These are phyloP conservation scores for Sporothrix protearum DNA, from an alignment of 2,329 filamentous ascomycete species.

Conservation along the genomic window DNA sequence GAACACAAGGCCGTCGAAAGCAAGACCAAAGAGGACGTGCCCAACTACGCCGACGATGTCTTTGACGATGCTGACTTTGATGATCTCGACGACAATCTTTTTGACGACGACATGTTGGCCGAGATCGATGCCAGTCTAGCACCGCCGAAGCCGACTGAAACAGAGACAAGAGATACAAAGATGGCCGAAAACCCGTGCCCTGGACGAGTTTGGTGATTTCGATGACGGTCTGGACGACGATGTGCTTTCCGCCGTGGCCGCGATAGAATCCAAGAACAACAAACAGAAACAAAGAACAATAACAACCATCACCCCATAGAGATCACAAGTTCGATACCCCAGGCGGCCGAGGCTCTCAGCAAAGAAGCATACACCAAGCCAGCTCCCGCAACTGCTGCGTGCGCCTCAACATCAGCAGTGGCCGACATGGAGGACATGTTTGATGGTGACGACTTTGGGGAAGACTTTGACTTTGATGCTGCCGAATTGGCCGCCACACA, in stretches of 20 bases:
- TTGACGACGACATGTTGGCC: conserved; percentile 57
- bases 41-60: conserved; percentile 55
- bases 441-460: conserved; percentile 68
- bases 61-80: conserved; percentile 55
- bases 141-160: not conserved
- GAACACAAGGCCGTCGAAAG: not conserved
- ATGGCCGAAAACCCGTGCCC: conserved; percentile 28
- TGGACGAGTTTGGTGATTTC: conserved; percentile 56
- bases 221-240: conserved; percentile 55
- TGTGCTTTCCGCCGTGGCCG: conserved; percentile 31
- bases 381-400: conserved; percentile 10
- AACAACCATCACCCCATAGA: not conserved
- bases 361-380: conserved; percentile 12
- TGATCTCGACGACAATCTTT: conserved; percentile 54
- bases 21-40: conserved; percentile 30
- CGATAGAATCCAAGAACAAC: conserved; percentile 31
- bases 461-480: conserved; percentile 70
- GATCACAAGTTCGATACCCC: conserved; percentile 6
- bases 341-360: conserved; percentile 21
- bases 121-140: conserved; percentile 48
- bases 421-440: conserved; percentile 45
- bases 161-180: not conserved
- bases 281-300: not conserved
- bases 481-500: conserved; percentile 71
- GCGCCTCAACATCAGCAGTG: conserved; percentile 26